Base-by-base conservation (phyloP, 2,329 filamentous ascomycete species). In the Xenoacremonium recifei region DNA sequence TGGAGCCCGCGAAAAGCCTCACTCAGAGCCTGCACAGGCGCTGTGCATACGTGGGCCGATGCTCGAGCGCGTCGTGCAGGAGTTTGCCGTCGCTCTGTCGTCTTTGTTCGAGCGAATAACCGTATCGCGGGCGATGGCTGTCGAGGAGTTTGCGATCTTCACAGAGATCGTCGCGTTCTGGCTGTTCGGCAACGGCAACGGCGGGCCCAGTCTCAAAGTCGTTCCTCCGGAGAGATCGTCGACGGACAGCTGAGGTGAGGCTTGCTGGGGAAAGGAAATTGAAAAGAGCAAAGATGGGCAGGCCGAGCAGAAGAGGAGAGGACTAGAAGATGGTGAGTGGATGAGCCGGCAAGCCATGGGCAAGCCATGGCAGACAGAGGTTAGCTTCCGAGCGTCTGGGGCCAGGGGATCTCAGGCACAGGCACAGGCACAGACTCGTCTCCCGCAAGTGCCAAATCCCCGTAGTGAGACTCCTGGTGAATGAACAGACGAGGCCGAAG, bases 211-310 rank as follows among this genome's bases (percentile, higher is more conserved):
- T 15, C 7, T 31, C n/a, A 41, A 53, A 46, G n/a, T n/a, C n/a
- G n/a, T n/a, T n/a, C n/a, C n/a, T n/a, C n/a, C n/a, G n/a, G n/a
- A n/a, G 45, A 37, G 55, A 58, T 57, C 49, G 55, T 42, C 54
- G 40, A 44, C 47, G 47, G 49, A 40, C 45, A 37, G 42, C 20
- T 41, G 39, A 43, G 21, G 35, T 39, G 51, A 34, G 32, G 32
- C 16, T 19, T 7, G 29, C 29, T 31, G n/a, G n/a, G 7, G 17
- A 34, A 20, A 19, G 5, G 23, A 27, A 27, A 34, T 34, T 34
- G 32, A 50, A 54, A 41, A 47, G 45, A 47, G 42, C 43, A 47
- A 47, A 49, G 46, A 47, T 48, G 48, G 36, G 39, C 44, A 21
- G 12, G 21, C 33, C 27, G 32, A 20, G 41, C 19, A 31, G 32